Base-by-base conservation (phyloP, 139 green algal genomes). In the Chlamydomonas sp. region DNA sequence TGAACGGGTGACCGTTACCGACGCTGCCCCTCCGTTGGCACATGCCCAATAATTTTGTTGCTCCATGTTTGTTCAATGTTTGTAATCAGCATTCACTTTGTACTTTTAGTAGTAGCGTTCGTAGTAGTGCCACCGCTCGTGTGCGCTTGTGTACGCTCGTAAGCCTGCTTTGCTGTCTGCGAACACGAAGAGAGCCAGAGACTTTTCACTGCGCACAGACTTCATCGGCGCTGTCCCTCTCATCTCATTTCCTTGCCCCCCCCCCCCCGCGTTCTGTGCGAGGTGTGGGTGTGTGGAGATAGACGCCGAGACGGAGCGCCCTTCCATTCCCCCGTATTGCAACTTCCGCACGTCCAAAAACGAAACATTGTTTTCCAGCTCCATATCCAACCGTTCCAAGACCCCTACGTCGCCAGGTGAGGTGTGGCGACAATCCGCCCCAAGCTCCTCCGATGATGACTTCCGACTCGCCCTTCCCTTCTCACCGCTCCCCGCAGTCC, bases 1-100 rank as follows among this genome's bases (percentile, higher is more conserved):
- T n/a, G n/a, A n/a, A n/a, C n/a, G n/a, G 29, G 76, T 84, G 26
- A 2, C 3, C 34, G 47, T 28, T 20, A 35, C 20, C 26, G 6
- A 63, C 43, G 43, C n/a, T n/a, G n/a, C n/a, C 43, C 13, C 43
- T 54, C 16, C 20, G 43, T 54, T 13, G 43, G 43, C 16, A 20
- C 16, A 54, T 13, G 43, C 43, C 20, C 16, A 26, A 54, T 54
- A 20, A 54, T 54, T 20, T 54, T 54, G 13, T 54, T 54, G 13
- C 43, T 54, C 43, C 13, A 26, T 54, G 43, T 54, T 13, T 13
- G 16, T 13, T 20, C 20, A 20, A 20, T 54, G 43, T 13, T 54
- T 54, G 43, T 54, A 13, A 54, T 20, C 16, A 54, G 13, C 20
- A 54, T 54, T 13, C 16, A 54, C 16, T 13, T 20, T 54, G 43